Conservation (phyloP, 768 basidiomycete genomes). For the Boletus sensibilis region DNA sequence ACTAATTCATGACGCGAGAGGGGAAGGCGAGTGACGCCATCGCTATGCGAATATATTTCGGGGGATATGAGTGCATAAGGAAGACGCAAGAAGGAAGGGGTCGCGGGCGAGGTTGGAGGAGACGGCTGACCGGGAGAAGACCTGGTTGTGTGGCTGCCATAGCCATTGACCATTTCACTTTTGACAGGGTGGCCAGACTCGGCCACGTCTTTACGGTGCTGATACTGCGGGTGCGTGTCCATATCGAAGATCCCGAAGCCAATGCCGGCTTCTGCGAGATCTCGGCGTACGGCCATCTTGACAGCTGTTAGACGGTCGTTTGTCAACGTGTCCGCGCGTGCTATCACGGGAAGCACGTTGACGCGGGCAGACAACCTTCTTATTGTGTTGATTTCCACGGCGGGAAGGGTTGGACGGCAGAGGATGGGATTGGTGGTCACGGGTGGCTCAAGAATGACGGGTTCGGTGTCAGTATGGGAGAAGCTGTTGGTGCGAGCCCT, state of each 20-base stretch:
- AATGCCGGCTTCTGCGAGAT: conserved; percentile 81
- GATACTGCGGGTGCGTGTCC: conserved; percentile 53
- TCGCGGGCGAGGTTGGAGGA: conserved; percentile 66
- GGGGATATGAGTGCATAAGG: conserved; percentile 87
- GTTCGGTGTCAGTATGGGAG: conserved; percentile 69
- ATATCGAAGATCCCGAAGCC: conserved; percentile 89
- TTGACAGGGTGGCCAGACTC: conserved; percentile 43
- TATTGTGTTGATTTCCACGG: conserved; percentile 72
- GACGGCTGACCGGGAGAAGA: conserved; percentile 50
- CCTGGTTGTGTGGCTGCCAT: conserved; percentile 50
- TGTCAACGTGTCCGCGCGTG: conserved; percentile 76
- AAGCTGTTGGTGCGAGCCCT: conserved; percentile 70
- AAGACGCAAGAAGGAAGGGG: conserved; percentile 59
- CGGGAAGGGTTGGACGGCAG: conserved; percentile 64
- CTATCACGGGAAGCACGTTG: conserved; percentile 85
- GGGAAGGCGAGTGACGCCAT: conserved; percentile 61
- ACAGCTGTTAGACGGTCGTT: conserved; percentile 79
- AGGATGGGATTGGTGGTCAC: conserved; percentile 70
- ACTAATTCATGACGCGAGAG: conserved; percentile 69
- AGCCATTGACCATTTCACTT: conserved; percentile 54
- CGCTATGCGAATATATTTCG: conserved; percentile 81
- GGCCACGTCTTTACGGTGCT: conserved; percentile 44
- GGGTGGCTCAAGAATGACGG: conserved; percentile 78
- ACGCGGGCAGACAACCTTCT: conserved; percentile 77
- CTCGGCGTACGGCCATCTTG: conserved; percentile 76